Evolutionary conservation across 495 filamentous ascomycete genomes (phyloP).

Genomic region (Aspergillus heteromorphus): DNA sequence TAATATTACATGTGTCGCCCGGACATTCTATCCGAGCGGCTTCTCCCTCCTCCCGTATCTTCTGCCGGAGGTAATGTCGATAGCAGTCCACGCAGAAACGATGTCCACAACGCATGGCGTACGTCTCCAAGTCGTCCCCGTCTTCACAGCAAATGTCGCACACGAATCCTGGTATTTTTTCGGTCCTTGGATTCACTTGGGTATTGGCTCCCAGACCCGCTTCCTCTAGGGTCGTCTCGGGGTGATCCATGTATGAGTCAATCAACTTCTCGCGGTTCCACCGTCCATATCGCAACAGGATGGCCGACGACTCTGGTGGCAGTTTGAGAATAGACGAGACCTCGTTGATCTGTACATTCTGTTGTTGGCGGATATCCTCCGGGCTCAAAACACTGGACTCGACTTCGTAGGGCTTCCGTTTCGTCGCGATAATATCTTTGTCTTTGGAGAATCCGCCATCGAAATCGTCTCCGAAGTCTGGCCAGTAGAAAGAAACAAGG

Average conservation of each 20-base stretch:
- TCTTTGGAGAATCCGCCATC: conserved; percentile 70
- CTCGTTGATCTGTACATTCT: conserved; percentile 79
- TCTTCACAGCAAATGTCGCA: conserved; percentile 98
- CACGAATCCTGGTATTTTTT: conserved; percentile 67
- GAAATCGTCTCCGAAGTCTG: conserved; percentile 71
- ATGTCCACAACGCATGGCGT: conserved; percentile 93
- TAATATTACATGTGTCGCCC: conserved; percentile 75
- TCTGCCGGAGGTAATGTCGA: conserved; percentile 79
- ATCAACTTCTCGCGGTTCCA: conserved; percentile 97
- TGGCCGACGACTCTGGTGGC: conserved; percentile 79
- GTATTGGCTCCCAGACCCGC: conserved; percentile 71
- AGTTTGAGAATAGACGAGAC: conserved; percentile 84
- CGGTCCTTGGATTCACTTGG: conserved; percentile 58
- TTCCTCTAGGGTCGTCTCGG: conserved; percentile 70
- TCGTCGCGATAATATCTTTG: conserved; percentile 66
- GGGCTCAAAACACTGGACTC: conserved; percentile 77
- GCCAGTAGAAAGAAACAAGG: conserved; percentile 12
- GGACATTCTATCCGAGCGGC: conserved; percentile 93
- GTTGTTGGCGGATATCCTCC: conserved; percentile 71
- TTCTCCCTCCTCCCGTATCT: conserved; percentile 92
- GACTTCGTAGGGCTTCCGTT: conserved; percentile 74
- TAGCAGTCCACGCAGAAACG: conserved; percentile 96
- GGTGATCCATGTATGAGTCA: conserved; percentile 87
- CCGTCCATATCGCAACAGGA: conserved; percentile 77
- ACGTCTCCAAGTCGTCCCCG: conserved; percentile 68